Conservation (phyloP, 1,284 basidiomycete species). For the Cutaneotrichosporon mucoides region DNA sequence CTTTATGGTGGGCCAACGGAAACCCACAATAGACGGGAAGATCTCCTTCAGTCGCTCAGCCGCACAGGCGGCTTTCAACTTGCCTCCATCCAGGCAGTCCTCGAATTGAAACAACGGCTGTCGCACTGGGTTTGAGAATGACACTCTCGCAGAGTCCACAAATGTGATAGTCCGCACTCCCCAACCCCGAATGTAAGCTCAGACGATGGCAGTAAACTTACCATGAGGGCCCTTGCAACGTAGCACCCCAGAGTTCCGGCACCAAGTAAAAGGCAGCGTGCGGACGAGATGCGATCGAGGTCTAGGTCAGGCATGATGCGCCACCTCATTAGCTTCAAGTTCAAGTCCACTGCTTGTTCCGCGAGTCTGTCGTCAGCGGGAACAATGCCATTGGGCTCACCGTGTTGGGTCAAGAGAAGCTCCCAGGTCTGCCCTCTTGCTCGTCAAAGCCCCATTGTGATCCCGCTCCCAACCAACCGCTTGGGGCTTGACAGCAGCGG, state of each 20-base stretch:
- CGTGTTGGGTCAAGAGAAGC: constrained; percentile 91
- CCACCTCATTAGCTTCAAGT: constrained; percentile 98
- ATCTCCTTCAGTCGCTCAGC: constrained; percentile 82
- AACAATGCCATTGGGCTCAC: constrained; percentile 21
- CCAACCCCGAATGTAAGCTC: constrained; percentile 65
- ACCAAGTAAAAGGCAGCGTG: constrained; percentile 80
- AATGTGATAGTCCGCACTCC: constrained; percentile 90
- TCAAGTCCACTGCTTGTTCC: constrained; percentile 92
- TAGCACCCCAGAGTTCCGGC: constrained; percentile 97
- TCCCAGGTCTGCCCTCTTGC: constrained; percentile 84
- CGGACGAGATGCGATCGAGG: constrained; percentile 76
- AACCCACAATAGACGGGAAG: constrained; percentile 82
- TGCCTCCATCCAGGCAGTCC: constrained; percentile 89
- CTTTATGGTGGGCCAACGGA: too few species aligned
- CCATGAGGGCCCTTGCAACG: constrained; percentile 83
- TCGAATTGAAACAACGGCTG: constrained; percentile 94
- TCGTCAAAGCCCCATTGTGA: constrained; percentile 72
- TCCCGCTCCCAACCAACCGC: constrained; percentile 97
- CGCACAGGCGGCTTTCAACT: constrained; percentile 87
- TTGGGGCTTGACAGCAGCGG: constrained; percentile 25
- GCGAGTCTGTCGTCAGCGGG: constrained; percentile 61
- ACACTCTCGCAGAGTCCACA: constrained; percentile 83
- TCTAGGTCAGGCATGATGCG: constrained; percentile 85
- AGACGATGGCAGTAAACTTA: constrained; percentile 43
- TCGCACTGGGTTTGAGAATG: constrained; percentile 93